Conservation (phyloP, 179 eudicot species). For the Patellifolia procumbens region DNA sequence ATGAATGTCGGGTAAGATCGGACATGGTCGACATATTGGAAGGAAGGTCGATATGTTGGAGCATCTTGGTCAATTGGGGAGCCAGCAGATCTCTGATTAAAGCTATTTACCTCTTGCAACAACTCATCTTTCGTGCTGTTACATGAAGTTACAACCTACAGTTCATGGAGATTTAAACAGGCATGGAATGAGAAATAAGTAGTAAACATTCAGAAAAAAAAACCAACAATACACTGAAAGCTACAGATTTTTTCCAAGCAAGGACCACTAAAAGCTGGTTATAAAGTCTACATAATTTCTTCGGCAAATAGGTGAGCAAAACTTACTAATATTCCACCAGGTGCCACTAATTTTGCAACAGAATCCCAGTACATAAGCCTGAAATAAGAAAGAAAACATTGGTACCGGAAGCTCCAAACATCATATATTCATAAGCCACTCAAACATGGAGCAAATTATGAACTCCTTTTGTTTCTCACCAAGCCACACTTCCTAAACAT, state of each 20-base stretch:
- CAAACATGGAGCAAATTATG: neutral
- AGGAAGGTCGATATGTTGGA: slow-evolving; percentile 35
- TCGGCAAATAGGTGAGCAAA: neutral
- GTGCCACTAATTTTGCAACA: slow-evolving; percentile 66
- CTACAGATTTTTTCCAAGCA: neutral
- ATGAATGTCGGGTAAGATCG: slow-evolving; percentile 85
- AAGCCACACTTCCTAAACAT: too few species aligned
- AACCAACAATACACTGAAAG: neutral
- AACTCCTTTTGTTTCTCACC: neutral
- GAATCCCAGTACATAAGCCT: slow-evolving; percentile 97
- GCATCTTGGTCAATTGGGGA: slow-evolving; percentile 37
- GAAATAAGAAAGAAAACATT: slow-evolving; percentile 23
- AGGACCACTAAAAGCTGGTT: neutral
- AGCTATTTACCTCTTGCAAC: slow-evolving; percentile 75
- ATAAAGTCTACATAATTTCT: neutral
- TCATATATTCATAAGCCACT: neutral
- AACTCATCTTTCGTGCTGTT: slow-evolving; percentile 93
- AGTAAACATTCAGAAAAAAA: neutral
- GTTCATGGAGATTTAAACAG: slow-evolving; percentile 1
- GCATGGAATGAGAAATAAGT: slow-evolving; percentile 2
- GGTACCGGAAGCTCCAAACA: slow-evolving; percentile 4
- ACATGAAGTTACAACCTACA: slow-evolving; percentile 90
- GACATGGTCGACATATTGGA: slow-evolving; percentile 78
- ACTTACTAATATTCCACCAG: slow-evolving; percentile 89
- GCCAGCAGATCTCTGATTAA: slow-evolving; percentile 57